Percentiles rank a stretch among this genome's conserved stretches.
phyloP scores from a whole-genome alignment of 164 flowering plant species.

The grape (Vitis vinifera) region ASM3070453v1 NC_081807.1:423001-423500 shows the following conservation, averaged over 20 bases:
- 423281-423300: slow-evolving; percentile 62
- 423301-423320: slow-evolving; percentile 81
- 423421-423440: background rate
- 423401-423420: slow-evolving; percentile 54
- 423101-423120: no score
- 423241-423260: slow-evolving; percentile 80
- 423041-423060: no score
- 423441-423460: background rate
- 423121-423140: no score
- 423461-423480: background rate
- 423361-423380: slow-evolving; percentile 87
- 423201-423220: slow-evolving; percentile 37
- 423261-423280: slow-evolving; percentile 81
- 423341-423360: slow-evolving; percentile 88
- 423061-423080: no score
- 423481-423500: no score
- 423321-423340: slow-evolving; percentile 88
- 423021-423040: no score
- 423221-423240: slow-evolving; percentile 60
- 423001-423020: no score
- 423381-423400: slow-evolving; percentile 84
- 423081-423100: no score
- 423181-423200: background rate
- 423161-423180: no score
- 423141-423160: no score